A percentile compares a stretch with the other conserved stretches of the same genome.
These are phyloP conservation scores for Penicillium fuscoglaucum DNA, from an alignment of 2,329 filamentous ascomycete species.

Conservation along the genomic window DNA sequence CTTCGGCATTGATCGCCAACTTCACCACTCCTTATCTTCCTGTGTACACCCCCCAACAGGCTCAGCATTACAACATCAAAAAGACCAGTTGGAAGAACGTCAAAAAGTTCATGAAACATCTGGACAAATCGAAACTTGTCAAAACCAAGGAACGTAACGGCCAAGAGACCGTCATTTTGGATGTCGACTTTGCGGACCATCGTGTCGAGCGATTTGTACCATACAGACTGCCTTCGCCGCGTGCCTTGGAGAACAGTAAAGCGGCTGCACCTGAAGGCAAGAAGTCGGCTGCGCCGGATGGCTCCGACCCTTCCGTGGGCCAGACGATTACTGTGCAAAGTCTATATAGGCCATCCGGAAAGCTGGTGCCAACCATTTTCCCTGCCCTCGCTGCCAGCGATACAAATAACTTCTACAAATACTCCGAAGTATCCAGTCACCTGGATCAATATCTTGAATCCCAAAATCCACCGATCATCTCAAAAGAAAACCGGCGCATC, in stretches of 20 bases:
- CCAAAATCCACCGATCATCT: constrained; percentile 55
- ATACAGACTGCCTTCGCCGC: constrained; percentile 63
- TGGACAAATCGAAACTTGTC: constrained; percentile 64
- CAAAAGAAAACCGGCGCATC: constrained; percentile 60
- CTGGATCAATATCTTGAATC: constrained; percentile 60
- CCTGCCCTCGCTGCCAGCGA: constrained; percentile 49
- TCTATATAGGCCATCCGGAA: constrained; percentile 58
- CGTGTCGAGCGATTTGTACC: constrained; percentile 59
- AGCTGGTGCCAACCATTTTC: constrained; percentile 58
- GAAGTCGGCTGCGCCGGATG: constrained; percentile 28
- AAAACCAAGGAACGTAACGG: constrained; percentile 66
- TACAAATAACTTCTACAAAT: constrained; percentile 58
- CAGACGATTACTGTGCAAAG: constrained; percentile 51
- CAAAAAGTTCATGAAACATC: constrained; percentile 67
- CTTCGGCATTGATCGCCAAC: constrained; percentile 63
- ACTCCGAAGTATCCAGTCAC: constrained; percentile 58
- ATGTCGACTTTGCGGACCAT: constrained; percentile 63
- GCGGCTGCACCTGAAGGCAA: constrained; percentile 30
- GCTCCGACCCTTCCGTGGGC: constrained; percentile 44
- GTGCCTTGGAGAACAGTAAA: constrained; percentile 46
- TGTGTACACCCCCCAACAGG: constrained; percentile 55
- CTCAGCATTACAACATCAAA: constrained; percentile 64
- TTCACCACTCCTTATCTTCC: constrained; percentile 68
- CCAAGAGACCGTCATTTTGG: constrained; percentile 63
- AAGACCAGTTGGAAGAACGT: constrained; percentile 71